These are phyloP conservation scores for Penicillium salamii DNA, from an alignment of 495 filamentous ascomycete genomes.

Conservation along the genomic window DNA sequence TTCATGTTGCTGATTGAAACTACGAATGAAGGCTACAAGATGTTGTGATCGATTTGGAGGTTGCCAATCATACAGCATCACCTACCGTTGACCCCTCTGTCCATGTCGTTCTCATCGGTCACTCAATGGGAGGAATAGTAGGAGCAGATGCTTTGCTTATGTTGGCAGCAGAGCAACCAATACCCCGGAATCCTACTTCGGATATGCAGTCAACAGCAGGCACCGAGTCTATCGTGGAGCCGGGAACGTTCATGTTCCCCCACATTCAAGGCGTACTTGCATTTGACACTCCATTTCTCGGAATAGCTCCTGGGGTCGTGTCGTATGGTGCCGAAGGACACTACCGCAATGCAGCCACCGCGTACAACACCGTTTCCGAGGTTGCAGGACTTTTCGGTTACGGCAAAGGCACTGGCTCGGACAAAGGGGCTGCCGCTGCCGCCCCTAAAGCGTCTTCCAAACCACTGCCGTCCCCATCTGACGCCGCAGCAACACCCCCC, in stretches of 20 bases:
- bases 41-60: constrained; percentile 92
- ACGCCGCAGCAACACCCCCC: constrained; percentile 54
- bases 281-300: constrained; percentile 93
- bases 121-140: constrained; percentile 97
- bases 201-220: constrained; percentile 17
- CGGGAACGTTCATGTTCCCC: constrained; percentile 55
- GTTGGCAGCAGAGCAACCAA: constrained; percentile 65
- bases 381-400: constrained; percentile 61
- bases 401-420: constrained; percentile 23
- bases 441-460: constrained; percentile 13
- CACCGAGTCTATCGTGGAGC: constrained; percentile 23
- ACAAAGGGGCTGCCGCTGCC: constrained; percentile 8
- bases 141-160: constrained; percentile 81
- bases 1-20: background rate
- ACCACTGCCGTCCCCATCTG: constrained; percentile 28
- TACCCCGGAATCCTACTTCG: constrained; percentile 36
- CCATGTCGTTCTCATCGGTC: constrained; percentile 78
- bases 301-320: constrained; percentile 83
- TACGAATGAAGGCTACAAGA: constrained; percentile 69
- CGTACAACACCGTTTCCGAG: constrained; percentile 65
- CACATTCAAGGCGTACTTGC: constrained; percentile 82
- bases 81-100: constrained; percentile 90
- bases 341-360: constrained; percentile 67
- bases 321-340: constrained; percentile 87
- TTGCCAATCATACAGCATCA: constrained; percentile 72